Evolutionary conservation across 2,329 filamentous ascomycete species (phyloP).

Genomic region (Talaromyces sp.): DNA sequence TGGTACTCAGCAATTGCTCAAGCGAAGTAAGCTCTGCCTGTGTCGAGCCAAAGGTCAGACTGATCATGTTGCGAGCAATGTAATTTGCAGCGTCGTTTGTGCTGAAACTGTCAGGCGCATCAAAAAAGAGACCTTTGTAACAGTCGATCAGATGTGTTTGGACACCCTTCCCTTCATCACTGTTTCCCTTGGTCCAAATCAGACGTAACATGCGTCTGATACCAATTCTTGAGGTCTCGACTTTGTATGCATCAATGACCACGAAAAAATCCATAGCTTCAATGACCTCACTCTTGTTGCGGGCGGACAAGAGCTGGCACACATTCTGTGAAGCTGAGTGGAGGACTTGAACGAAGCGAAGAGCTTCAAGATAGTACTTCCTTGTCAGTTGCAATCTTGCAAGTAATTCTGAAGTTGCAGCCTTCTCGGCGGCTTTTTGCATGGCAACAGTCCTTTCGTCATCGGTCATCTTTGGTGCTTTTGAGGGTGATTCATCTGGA

Average conservation of each 20-base stretch:
- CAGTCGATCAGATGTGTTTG: slow-evolving; percentile 96
- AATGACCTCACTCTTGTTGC: slow-evolving; percentile 97
- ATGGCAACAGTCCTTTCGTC: slow-evolving; percentile 71
- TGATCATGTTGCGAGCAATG: slow-evolving; percentile 97
- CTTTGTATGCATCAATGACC: slow-evolving; percentile 90
- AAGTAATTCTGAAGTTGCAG: slow-evolving; percentile 82
- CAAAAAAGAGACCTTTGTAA: slow-evolving; percentile 93
- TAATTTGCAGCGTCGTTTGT: slow-evolving; percentile 91
- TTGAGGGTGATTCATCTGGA: slow-evolving; percentile 61
- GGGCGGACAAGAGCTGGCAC: slow-evolving; percentile 83
- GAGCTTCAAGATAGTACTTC: slow-evolving; percentile 87
- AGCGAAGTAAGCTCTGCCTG: slow-evolving; percentile 92
- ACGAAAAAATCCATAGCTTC: slow-evolving; percentile 99
- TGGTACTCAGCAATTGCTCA: slow-evolving; percentile 89
- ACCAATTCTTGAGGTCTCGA: slow-evolving; percentile 86
- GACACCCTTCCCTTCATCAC: slow-evolving; percentile 96
- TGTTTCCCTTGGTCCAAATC: slow-evolving; percentile 99
- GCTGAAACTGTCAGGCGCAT: slow-evolving; percentile 83
- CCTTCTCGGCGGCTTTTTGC: slow-evolving; percentile 78
- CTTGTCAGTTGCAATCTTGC: slow-evolving; percentile 82
- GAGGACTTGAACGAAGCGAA: slow-evolving; percentile 88
- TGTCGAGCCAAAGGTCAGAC: slow-evolving; percentile 90
- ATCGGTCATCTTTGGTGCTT: slow-evolving; percentile 67
- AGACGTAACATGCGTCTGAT: slow-evolving; percentile 93
- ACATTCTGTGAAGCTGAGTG: slow-evolving; percentile 77